Base-by-base conservation (phyloP, 164 flowering plant species). In the Vitis rotundifolia region DNA sequence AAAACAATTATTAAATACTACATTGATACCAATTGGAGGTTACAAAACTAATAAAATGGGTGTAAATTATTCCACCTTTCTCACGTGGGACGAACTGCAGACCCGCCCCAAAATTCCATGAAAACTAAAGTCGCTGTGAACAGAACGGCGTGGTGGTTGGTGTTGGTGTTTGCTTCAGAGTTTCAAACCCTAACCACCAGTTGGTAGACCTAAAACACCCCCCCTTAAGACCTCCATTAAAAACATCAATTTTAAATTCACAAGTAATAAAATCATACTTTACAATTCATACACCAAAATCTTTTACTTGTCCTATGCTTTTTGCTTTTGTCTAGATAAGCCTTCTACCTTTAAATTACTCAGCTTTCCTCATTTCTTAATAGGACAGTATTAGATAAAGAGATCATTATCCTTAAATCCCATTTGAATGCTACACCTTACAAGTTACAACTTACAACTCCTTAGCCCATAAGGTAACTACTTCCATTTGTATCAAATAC, bases 171-270 rank as follows among this genome's bases (percentile, higher is more conserved):
- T 71, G 78, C 69, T 73, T 68, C 12, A 67, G 73, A 52, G 73
- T 75, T 74, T 75, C 74, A 76, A 75, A 68, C 60, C 64, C 72
- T 81, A 84, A 81, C 87, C 56, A 84, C 87, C 85, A 84, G 87
- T 84, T 73, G 85, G 85, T 84, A 65, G 79, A 84, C 84, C 84
- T 66, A 75, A 75, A 77, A 67, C 69, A 58, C 26, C 26, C 69
- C 51, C 63, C 61, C 76, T 78, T 71, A 78, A 75, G 4, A 48
- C 79, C 79, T 71, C 54, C 74, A 60, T 63, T 74, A 13, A 72
- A 79, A 66, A 71, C 78, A 68, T 71, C 50, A 49, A 14, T 44
- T 44, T 29, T 14, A 53, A n/a, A 62, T 31, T 31, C 44, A 31
- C 44, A 31, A 31, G 44, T 6, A 31, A 4, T 31, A 31, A 31